Evolutionary conservation across 805 yeast genomes (phyloP).

Genomic region (Saturnispora ahearnii): DNA sequence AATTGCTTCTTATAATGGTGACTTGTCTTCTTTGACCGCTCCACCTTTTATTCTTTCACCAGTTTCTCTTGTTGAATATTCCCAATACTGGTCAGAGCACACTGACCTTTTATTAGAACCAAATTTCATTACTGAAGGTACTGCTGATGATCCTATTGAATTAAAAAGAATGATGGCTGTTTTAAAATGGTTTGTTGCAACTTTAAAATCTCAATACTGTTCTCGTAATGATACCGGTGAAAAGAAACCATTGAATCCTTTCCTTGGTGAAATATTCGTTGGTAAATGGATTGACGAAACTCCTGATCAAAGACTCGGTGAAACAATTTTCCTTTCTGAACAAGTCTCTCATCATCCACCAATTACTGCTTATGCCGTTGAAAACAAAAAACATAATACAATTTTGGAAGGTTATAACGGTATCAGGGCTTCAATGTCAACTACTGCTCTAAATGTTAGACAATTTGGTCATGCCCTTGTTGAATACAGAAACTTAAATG

Average conservation of each 20-base stretch:
- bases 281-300: conserved; percentile 72
- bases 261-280: conserved; percentile 86
- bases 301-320: conserved; percentile 48
- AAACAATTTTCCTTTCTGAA: conserved; percentile 71
- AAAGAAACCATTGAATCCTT: conserved; percentile 95
- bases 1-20: conserved; percentile 88
- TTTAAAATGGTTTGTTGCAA: conserved; percentile 82
- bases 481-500: conserved; percentile 51
- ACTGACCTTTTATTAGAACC: conserved; percentile 78
- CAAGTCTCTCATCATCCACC: conserved; percentile 99
- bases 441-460: conserved; percentile 71
- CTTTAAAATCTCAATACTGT: conserved; percentile 88
- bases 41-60: conserved; percentile 95
- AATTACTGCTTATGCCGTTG: conserved; percentile 81
- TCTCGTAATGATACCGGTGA: conserved; percentile 85
- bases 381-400: conserved; percentile 62
- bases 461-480: conserved; percentile 89
- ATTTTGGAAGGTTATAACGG: conserved; percentile 84
- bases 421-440: conserved; percentile 72
- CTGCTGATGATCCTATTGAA: conserved; percentile 37
- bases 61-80: conserved; percentile 79
- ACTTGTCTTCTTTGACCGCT: conserved; percentile 86
- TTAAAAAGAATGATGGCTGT: conserved; percentile 72
- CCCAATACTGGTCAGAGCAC: conserved; percentile 94
- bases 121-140: conserved; percentile 30